These are phyloP conservation scores for Cystobasidium onofrii DNA, from an alignment of 768 basidiomycete species.

Conservation along the genomic window DNA sequence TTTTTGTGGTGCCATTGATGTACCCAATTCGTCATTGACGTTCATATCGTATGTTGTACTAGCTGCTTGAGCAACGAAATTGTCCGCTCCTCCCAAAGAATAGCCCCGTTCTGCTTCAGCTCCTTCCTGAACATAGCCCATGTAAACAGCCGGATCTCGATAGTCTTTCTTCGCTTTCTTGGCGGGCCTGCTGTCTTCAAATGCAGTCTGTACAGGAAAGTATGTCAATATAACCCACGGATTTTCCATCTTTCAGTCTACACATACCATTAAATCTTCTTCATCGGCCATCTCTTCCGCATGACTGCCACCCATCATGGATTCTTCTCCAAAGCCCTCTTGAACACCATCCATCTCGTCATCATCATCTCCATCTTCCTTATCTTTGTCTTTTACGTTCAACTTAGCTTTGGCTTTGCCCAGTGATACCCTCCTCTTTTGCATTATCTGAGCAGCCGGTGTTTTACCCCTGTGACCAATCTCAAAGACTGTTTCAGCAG, in stretches of 20 bases:
- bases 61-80: conserved; percentile 75
- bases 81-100: conserved; percentile 65
- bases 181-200: conserved; percentile 51
- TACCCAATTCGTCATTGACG: conserved; percentile 56
- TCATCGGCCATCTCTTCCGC: conserved; percentile 32
- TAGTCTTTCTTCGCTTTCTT: conserved; percentile 50
- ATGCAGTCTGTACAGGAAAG: conserved; percentile 52
- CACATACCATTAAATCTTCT: conserved; percentile 32
- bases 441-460: conserved; percentile 69
- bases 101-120: conserved; percentile 84
- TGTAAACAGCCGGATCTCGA: conserved; percentile 77
- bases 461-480: conserved; percentile 63
- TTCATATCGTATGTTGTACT: conserved; percentile 65
- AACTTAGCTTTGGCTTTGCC: conserved; percentile 52
- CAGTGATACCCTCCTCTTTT: conserved; percentile 70
- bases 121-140: conserved; percentile 84
- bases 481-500: conserved; percentile 85
- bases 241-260: not conserved
- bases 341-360: conserved; percentile 40
- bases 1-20: conserved; percentile 47
- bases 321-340: conserved; percentile 48
- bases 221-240: no score
- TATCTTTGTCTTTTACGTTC: conserved; percentile 32
- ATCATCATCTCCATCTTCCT: conserved; percentile 42
- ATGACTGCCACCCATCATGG: conserved; percentile 56